Conservation (phyloP, 352 stramenopile species). For the Pythium oligandrum region DNA sequence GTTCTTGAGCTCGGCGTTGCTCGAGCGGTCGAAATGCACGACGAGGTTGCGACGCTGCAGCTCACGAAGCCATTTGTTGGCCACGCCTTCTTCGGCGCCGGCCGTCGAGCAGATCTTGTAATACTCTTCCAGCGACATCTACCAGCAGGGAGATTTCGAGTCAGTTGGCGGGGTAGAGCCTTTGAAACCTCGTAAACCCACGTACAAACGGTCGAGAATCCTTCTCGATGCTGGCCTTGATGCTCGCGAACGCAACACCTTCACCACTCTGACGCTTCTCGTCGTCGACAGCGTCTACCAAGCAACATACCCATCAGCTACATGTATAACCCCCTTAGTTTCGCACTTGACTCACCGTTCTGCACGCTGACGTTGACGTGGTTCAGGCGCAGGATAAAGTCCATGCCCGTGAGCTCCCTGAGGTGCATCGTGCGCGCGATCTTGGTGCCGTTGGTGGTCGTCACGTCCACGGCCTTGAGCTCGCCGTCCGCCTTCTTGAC, state of each 20-base stretch:
- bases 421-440: conserved; percentile 63
- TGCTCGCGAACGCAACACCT: conserved; percentile 54
- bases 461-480: conserved; percentile 63
- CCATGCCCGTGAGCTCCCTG: conserved; percentile 51
- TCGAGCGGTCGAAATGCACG: conserved; percentile 68
- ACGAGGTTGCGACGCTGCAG: conserved; percentile 71
- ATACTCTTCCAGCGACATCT: conserved; percentile 68
- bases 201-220: conserved; percentile 50
- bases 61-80: conserved; percentile 73
- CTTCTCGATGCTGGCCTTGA: conserved; percentile 60
- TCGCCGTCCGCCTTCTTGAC: conserved; percentile 43
- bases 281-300: conserved; percentile 21
- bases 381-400: conserved; percentile 70
- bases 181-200: not conserved
- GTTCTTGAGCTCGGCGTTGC: conserved; percentile 59
- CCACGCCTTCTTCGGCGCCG: conserved; percentile 57
- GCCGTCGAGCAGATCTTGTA: conserved; percentile 71
- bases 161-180: no score
- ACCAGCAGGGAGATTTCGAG: not conserved
- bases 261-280: conserved; percentile 27
- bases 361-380: conserved; percentile 54
- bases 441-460: conserved; percentile 59
- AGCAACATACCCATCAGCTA: no score
- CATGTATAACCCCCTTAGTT: no score
- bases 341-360: conserved; percentile 20